Evolutionary conservation across 2,329 filamentous ascomycete genomes (phyloP).

Genomic region (Penicillium sp.): DNA sequence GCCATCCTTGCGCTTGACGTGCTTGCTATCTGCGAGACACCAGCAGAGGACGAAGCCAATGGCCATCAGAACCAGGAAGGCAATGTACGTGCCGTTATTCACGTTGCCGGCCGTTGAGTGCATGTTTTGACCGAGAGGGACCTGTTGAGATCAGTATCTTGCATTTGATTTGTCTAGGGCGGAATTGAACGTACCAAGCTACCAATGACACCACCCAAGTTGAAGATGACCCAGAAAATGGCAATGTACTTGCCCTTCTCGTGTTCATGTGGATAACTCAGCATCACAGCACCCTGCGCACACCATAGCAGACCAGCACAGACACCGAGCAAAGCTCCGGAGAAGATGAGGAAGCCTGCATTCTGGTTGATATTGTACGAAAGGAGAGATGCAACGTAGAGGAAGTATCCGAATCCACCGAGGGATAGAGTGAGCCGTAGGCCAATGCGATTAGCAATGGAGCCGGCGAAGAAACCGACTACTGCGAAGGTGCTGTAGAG

Average conservation of each 20-base stretch:
- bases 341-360: conserved; percentile 48
- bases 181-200: conserved; percentile 52
- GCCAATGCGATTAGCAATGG: conserved; percentile 45
- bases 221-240: conserved; percentile 94
- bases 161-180: not conserved
- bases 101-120: conserved; percentile 41
- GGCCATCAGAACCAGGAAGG: conserved; percentile 79
- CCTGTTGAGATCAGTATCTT: conserved; percentile 22
- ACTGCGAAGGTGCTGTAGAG: conserved; percentile 69
- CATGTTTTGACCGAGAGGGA: conserved; percentile 48
- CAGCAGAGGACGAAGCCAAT: conserved; percentile 66
- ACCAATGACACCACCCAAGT: conserved; percentile 83
- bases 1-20: conserved; percentile 71
- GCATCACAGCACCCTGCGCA: conserved; percentile 55
- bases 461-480: conserved; percentile 60
- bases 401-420: conserved; percentile 48
- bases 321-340: conserved; percentile 49
- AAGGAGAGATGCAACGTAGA: conserved; percentile 50
- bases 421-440: conserved; percentile 44
- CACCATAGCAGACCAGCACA: conserved; percentile 51
- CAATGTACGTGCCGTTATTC: conserved; percentile 77
- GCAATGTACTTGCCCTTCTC: conserved; percentile 86
- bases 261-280: conserved; percentile 77
- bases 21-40: conserved; percentile 65
- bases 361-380: conserved; percentile 51